Evolutionary conservation across 805 yeast species (phyloP), one percentile per base, ranked within the genome.

Genomic region (Saccharomycopsis olivae): DNA sequence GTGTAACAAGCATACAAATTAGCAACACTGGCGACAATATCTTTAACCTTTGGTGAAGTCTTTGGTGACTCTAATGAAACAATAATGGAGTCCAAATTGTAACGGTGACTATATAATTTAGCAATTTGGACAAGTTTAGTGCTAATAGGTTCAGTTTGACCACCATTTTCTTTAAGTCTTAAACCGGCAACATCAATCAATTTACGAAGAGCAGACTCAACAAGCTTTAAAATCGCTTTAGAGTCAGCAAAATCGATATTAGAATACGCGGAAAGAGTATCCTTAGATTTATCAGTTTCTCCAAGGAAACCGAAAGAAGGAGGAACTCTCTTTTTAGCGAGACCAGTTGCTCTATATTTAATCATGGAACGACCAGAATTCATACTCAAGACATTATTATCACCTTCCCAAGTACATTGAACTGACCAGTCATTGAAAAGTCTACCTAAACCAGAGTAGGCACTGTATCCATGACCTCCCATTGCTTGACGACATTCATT

Each of bases 331-430:
- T 48, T 52, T 38, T 67, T 67, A 42, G 55, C 57, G 14, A 56
- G 51, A 17, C 63, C 52, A 41, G 60, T 65, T 33, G 56, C 55
- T 46, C 62, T 63, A 47, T 65, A 65, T 49, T 66, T 65, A 39
- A 65, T 51, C 30, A 66, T 64, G 20, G 92, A 75, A 58, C 89
- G 78, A 43, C 95, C 96, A 44, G 86, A 74, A 39, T 86, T 78
- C 60, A 85, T 75, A 2, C 87, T 82, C 48, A 88, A 68, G 33
- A 88, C 80, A 53, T 78, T 87, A 65, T 88, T 88, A 60, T 88
- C 96, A 60, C 96, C 96, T 65, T 88, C 96, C 96, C 96, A 88
- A 15, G 96, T 88, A 61, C 95, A 87, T 64, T 88, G 96, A 30
- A 88, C 96, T n/a, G 83, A 95, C 85, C 94, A 89, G 59, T 88